Base-by-base conservation (phyloP, 441 rosid genomes). In the Breynia disticha region DNA sequence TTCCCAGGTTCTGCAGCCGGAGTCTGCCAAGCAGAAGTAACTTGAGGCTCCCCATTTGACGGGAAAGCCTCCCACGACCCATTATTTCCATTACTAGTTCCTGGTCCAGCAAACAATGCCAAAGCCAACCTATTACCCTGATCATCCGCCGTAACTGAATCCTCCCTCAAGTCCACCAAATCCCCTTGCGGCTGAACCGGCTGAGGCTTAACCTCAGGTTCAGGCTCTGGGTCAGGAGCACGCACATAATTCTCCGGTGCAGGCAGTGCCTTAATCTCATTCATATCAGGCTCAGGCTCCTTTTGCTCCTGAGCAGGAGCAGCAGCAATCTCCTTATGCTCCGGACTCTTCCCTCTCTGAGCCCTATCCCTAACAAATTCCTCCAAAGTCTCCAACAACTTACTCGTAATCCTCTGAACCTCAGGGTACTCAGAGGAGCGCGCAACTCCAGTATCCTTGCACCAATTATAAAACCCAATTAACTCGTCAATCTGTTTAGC, bases 21-120 rank as follows among this genome's bases (percentile, higher is more conserved):
- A 50, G 73, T 91, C 72, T 91, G 95, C 98, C 98, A 91, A 17
- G 98, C 96, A 0, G 98, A 91, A 6, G 95, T 91, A 59, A 91
- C 81, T 35, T 78, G 67, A 16, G 78, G 76, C 52, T 74, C 73
- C 11, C 86, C 84, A 47, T 79, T 63, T 1, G 95, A 81, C 11
- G 86, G 76, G 78, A 91, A 86, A 45, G 97, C 86, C 76, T 91
- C 91, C 97, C 95, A 91, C 4, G 90, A 80, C 3, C 88, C 90
- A 49, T 84, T 24, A 24, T 24, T 83, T 0, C 81, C 83, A 45
- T 11, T 71, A 45, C 51, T 73, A 46, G 60, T 69, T 2, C 77
- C 44, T 0, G 91, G 83, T 4, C 87, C 97, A 15, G 81, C 80
- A 63, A 88, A 93, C 55, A 93, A 76, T 0, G 97, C 98, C 60